Evolutionary conservation across 768 basidiomycete genomes (phyloP).

Genomic region (Tephrocybe sp.): DNA sequence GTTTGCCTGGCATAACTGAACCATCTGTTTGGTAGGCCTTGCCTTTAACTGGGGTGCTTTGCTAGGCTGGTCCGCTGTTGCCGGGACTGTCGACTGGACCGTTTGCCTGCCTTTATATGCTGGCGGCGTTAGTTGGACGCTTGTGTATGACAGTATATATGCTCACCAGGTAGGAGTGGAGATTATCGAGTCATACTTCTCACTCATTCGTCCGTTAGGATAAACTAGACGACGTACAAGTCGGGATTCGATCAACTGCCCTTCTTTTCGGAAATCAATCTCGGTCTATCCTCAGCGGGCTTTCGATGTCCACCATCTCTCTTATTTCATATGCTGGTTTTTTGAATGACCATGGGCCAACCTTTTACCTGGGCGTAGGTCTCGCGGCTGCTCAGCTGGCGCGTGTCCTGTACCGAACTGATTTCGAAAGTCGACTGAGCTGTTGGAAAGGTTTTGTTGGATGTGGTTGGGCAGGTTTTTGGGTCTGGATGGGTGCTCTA

Average conservation of each 20-base stretch:
- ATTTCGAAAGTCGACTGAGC: conserved; percentile 72
- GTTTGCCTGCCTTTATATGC: conserved; percentile 87
- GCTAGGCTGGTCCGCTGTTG: conserved; percentile 94
- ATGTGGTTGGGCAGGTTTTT: conserved; percentile 86
- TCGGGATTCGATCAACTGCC: conserved; percentile 92
- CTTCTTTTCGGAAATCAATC: conserved; percentile 82
- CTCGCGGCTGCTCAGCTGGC: conserved; percentile 75
- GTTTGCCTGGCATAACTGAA: background rate
- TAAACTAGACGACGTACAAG: conserved; percentile 84
- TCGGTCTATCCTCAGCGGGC: conserved; percentile 67
- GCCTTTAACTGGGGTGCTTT: conserved; percentile 98
- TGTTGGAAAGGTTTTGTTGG: conserved; percentile 90
- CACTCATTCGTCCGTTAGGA: conserved; percentile 50
- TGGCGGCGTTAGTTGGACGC: conserved; percentile 88
- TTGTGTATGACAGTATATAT: conserved; percentile 97
- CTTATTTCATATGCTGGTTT: conserved; percentile 77
- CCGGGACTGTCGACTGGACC: conserved; percentile 75
- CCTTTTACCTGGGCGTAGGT: conserved; percentile 78
- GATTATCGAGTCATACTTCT: background rate
- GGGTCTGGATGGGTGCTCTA: conserved; percentile 80
- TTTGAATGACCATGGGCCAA: conserved; percentile 69
- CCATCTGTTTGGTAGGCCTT: conserved; percentile 52
- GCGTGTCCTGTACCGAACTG: conserved; percentile 68
- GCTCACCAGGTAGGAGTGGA: conserved; percentile 77
- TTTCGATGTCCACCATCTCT: conserved; percentile 73